These are phyloP conservation scores for Pseudozyma hubeiensis DNA, from an alignment of 1,284 basidiomycete genomes.

Conservation along the genomic window DNA sequence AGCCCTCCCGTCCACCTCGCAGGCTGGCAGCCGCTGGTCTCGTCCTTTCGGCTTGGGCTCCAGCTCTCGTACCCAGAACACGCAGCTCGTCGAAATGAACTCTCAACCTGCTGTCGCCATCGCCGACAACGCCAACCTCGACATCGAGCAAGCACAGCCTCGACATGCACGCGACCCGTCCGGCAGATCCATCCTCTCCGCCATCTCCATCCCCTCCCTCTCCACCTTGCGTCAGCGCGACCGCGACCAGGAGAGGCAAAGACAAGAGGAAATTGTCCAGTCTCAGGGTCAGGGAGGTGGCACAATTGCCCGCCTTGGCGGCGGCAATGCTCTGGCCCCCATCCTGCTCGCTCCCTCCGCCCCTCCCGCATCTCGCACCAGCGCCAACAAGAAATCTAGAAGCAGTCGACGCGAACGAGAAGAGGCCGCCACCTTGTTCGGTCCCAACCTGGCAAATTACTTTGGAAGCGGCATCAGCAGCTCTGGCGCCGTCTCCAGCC, in stretches of 20 bases:
- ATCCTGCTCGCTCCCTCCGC: conserved; percentile 13
- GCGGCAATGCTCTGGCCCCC: conserved; percentile 18
- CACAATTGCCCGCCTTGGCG: conserved; percentile 4
- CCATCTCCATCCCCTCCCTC: conserved; percentile 35
- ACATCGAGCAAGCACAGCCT: conserved; percentile 24
- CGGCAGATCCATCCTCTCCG: conserved; percentile 48
- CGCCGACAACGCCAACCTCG: conserved; percentile 10
- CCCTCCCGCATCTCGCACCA: conserved; percentile 8
- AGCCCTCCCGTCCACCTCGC: conserved; percentile 11
- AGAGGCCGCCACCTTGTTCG: conserved; percentile 59
- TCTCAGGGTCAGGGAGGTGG: neutral
- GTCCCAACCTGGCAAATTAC: conserved; percentile 61
- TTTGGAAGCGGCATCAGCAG: conserved; percentile 56
- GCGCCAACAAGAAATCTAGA: conserved; percentile 26
- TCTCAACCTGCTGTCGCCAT: conserved; percentile 4
- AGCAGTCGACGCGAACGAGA: conserved; percentile 53
- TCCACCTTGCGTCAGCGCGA: conserved; percentile 49
- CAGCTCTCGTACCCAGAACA: conserved; percentile 7
- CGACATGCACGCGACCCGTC: conserved; percentile 40
- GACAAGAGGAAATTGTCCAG: conserved; percentile 24
- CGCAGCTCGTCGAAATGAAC: conserved; percentile 24
- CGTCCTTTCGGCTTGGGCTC: conserved; percentile 20
- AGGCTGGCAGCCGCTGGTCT: conserved; percentile 15
- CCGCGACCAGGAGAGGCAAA: conserved; percentile 38
- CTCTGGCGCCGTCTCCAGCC: conserved; percentile 49